Percentiles rank a stretch among this genome's conserved stretches.
Conservation (phyloP, 2,329 filamentous ascomycete genomes). For the Aurifilum marmelostoma region DNA sequence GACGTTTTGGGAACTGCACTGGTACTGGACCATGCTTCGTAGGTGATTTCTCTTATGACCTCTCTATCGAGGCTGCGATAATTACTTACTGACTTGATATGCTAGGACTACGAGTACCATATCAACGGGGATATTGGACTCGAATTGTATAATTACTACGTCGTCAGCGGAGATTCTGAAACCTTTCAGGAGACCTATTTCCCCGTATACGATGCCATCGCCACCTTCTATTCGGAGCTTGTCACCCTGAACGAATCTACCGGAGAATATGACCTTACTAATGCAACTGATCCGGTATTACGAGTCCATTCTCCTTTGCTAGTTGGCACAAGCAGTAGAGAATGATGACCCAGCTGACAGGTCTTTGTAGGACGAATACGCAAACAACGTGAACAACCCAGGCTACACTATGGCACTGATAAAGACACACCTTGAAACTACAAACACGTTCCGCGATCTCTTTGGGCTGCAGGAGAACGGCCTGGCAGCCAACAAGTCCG, state of each 20-base stretch:
- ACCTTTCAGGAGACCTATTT: conserved; percentile 46
- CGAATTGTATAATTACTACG: conserved; percentile 24
- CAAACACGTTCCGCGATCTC: conserved; percentile 59
- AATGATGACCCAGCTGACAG: background rate
- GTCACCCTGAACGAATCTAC: conserved; percentile 61
- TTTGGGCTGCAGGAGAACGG: conserved; percentile 57
- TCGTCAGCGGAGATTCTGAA: conserved; percentile 16
- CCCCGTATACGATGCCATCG: conserved; percentile 66
- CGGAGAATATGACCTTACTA: conserved; percentile 49
- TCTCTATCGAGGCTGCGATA: too few species aligned
- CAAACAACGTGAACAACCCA: conserved; percentile 68
- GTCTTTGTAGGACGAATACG: conserved; percentile 60
- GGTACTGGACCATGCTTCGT: background rate
- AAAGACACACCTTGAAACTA: conserved; percentile 55
- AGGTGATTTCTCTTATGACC: background rate
- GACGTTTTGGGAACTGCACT: conserved; percentile 26
- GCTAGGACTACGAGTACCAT: conserved; percentile 28
- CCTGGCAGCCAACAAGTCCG: conserved; percentile 18
- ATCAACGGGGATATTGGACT: conserved; percentile 29
- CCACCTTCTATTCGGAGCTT: conserved; percentile 63
- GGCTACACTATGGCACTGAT: conserved; percentile 70
- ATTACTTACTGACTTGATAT: background rate
- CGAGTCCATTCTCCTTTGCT: conserved; percentile 19
- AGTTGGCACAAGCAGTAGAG: background rate
- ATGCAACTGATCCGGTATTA: conserved; percentile 71